Conservation (phyloP, 2,329 filamentous ascomycete species). For the Elsinoe batatas region DNA sequence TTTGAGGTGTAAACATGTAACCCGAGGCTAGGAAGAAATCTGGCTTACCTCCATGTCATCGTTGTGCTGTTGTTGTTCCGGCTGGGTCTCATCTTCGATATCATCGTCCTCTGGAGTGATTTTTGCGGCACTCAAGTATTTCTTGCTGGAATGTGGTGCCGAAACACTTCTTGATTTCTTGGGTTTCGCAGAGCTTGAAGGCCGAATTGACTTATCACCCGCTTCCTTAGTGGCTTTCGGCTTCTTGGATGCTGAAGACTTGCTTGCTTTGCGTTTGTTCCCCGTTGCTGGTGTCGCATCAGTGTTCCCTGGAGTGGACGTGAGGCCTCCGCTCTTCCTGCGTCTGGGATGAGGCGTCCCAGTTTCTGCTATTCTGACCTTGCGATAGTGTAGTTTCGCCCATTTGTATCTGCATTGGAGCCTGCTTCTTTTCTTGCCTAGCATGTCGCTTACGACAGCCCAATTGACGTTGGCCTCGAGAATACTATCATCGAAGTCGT, state of each 20-base stretch:
- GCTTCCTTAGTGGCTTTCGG: background rate
- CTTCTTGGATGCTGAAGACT: background rate
- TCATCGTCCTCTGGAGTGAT: constrained; percentile 1
- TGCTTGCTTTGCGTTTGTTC: background rate
- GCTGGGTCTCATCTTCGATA: background rate
- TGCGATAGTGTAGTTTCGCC: constrained; percentile 40
- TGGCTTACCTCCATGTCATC: constrained; percentile 6
- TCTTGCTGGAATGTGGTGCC: background rate
- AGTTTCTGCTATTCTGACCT: constrained; percentile 16
- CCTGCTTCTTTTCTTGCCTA: constrained; percentile 52
- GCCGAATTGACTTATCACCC: background rate
- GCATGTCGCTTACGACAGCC: constrained; percentile 51
- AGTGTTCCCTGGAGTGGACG: background rate
- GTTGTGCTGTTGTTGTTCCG: background rate
- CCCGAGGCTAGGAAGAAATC: background rate
- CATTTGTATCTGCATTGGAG: constrained; percentile 62
- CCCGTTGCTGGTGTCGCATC: background rate
- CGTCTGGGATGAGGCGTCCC: background rate
- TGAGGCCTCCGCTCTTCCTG: background rate
- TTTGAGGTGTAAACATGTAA: constrained; percentile 6
- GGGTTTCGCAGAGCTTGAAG: background rate
- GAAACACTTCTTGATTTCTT: background rate
- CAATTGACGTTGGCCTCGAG: constrained; percentile 51
- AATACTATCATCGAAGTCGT: constrained; percentile 17
- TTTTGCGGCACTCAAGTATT: background rate